Base-by-base conservation (phyloP, 1,139 yeast species). In the Saccharomyces hybrid region DNA sequence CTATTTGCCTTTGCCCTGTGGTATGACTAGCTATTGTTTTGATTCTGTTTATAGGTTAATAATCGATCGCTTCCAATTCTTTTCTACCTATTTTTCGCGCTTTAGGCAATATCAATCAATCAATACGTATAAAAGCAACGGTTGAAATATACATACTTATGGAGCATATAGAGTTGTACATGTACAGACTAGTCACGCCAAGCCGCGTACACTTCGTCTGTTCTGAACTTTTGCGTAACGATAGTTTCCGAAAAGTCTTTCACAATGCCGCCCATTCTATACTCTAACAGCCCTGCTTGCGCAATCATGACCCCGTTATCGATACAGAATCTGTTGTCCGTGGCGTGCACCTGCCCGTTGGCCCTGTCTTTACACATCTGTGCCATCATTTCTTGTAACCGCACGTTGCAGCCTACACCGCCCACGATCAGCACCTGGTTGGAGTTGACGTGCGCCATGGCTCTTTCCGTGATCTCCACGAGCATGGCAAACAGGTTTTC, bases 221-320 rank as follows among this genome's bases (percentile, higher is more conserved):
- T 91, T 69, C 99, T 77, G 71, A 89, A 93, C 65, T 95, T 78
- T 69, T 93, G 99, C 0, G 97, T 87, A 64, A 97, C 93, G 1
- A 88, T 93, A 0, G 97, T 87, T 56, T 88, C 82, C 49, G 75
- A 70, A 51, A 91, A 64, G 8, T 76, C 78, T 47, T 75, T 78
- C 1, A 82, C 81, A 9, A 68, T 64, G 57, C 81, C 83, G 0
- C 97, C 97, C 77, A 85, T 88, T 66, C 98, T 78, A 68, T 84
- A 90, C 53, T 88, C 88, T 59, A 93, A 72, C 52, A 93, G 74
- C 0, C 99, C 99, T 0, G 99, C 98, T 69, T 93, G 99, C 1
- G 99, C 99, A 66, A 93, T 93, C 99, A 93, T 93, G 51, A 93
- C 93, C 9, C 99, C 98, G 66, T 93, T 93, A 69, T 93, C 99